phyloP scores from a whole-genome alignment of 1,284 basidiomycete species.

The Cryptococcus sp. region DNA sequence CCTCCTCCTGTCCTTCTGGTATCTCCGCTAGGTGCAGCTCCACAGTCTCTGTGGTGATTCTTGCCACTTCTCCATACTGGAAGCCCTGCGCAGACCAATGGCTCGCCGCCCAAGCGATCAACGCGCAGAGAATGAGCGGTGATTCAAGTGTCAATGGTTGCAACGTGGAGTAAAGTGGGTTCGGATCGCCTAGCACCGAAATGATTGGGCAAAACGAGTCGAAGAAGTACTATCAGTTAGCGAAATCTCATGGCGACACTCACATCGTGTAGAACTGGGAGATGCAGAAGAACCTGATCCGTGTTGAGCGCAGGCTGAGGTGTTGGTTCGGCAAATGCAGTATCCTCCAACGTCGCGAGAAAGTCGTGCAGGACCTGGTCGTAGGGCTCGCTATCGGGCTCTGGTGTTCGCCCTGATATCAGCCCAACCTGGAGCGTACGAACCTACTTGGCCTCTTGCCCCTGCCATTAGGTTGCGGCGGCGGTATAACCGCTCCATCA shows the following conservation, averaged over 20 bases:
- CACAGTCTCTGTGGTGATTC: slow-evolving; percentile 32
- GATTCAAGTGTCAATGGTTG: slow-evolving; percentile 31
- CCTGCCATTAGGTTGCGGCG: slow-evolving; percentile 29
- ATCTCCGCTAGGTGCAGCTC: slow-evolving; percentile 31
- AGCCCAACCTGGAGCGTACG: not conserved
- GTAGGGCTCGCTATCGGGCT: slow-evolving; percentile 4
- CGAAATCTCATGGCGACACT: not conserved
- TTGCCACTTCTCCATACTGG: slow-evolving; percentile 33
- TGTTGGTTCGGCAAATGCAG: not conserved
- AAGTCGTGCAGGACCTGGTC: slow-evolving; percentile 21
- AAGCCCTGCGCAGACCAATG: slow-evolving; percentile 32
- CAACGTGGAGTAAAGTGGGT: slow-evolving; percentile 28
- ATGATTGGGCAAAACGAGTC: slow-evolving; percentile 37
- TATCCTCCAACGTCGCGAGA: not conserved
- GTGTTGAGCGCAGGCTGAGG: not conserved
- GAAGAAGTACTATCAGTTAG: slow-evolving; percentile 4
- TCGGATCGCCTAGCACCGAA: slow-evolving; percentile 33
- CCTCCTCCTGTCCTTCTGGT: slow-evolving; percentile 28
- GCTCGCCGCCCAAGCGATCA: slow-evolving; percentile 37
- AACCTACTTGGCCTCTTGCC: slow-evolving; percentile 24
- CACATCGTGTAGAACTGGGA: not conserved
- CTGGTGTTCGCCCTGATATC: not conserved
- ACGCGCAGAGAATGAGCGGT: slow-evolving; percentile 33
- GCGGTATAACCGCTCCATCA: slow-evolving; percentile 26
- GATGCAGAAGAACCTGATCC: not conserved